Percentiles rank a stretch among this genome's conserved stretches.
These are phyloP conservation scores for Debaryomyces coudertii DNA, from an alignment of 1,139 yeast genomes.

Conservation along the genomic window DNA sequence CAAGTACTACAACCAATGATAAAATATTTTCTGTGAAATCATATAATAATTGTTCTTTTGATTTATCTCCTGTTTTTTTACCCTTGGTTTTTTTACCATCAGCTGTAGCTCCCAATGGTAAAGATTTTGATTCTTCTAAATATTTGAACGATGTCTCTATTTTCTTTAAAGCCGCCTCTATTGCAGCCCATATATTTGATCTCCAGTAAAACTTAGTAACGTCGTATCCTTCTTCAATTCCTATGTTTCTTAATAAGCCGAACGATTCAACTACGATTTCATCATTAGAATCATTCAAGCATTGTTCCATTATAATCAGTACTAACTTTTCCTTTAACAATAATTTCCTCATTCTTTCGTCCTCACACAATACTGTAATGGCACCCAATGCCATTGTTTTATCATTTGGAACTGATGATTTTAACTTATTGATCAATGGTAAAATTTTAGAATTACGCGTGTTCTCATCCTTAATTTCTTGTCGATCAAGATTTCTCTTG, in stretches of 20 bases:
- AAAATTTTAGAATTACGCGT: conserved; percentile 59
- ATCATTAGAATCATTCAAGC: conserved; percentile 66
- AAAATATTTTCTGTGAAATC: conserved; percentile 76
- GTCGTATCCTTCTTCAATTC: conserved; percentile 89
- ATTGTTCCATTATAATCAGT: conserved; percentile 61
- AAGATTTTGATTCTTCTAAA: conserved; percentile 29
- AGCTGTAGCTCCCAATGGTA: not conserved
- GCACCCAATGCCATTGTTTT: conserved; percentile 78
- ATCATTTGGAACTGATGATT: conserved; percentile 68
- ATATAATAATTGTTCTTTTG: conserved; percentile 51
- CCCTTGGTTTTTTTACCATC: conserved; percentile 13
- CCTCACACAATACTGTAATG: conserved; percentile 72
- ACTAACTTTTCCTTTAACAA: conserved; percentile 73
- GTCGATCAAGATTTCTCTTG: conserved; percentile 20
- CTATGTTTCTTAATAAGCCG: conserved; percentile 78
- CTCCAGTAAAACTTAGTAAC: conserved; percentile 77
- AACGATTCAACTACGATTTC: conserved; percentile 80
- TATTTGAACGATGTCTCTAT: conserved; percentile 51
- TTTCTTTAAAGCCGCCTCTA: conserved; percentile 55
- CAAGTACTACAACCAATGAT: conserved; percentile 68
- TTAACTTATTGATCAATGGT: conserved; percentile 69
- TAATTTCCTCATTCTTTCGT: conserved; percentile 59
- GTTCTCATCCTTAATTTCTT: conserved; percentile 46
- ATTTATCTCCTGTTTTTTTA: conserved; percentile 40
- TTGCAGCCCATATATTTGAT: conserved; percentile 68